Percentiles rank a stretch among this genome's conserved stretches.
Conservation (phyloP, 2,329 filamentous ascomycete genomes). For the Tolypocladium capitatum region DNA sequence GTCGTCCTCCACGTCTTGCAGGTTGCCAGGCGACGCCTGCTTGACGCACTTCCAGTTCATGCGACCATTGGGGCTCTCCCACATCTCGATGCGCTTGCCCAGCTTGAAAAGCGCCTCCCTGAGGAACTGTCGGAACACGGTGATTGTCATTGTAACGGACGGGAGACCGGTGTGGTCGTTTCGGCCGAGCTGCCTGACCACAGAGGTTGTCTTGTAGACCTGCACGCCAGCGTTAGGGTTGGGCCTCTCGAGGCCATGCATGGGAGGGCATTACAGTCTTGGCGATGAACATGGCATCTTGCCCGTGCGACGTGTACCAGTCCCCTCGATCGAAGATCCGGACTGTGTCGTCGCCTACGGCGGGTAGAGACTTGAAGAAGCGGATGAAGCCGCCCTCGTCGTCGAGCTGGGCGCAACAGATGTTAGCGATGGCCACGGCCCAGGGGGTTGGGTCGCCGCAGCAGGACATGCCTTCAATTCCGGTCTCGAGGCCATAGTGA, state of each 20-base stretch:
- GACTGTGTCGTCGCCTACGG: conserved; percentile 59
- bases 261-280: conserved; percentile 41
- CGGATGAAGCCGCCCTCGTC: conserved; percentile 95
- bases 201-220: conserved; percentile 97
- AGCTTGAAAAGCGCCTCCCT: conserved; percentile 86
- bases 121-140: conserved; percentile 90
- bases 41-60: conserved; percentile 90
- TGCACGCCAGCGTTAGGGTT: conserved; percentile 16
- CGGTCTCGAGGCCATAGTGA: conserved; percentile 55
- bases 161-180: conserved; percentile 73
- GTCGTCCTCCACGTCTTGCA: conserved; percentile 95
- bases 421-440: not conserved
- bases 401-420: conserved; percentile 51
- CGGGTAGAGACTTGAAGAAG: conserved; percentile 79
- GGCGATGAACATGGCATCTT: conserved; percentile 74
- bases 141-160: conserved; percentile 90
- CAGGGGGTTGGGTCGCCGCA: not conserved
- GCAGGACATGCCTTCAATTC: conserved; percentile 47
- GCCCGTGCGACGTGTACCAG: conserved; percentile 88
- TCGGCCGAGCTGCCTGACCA: conserved; percentile 77
- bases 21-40: conserved; percentile 86
- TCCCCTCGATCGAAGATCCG: conserved; percentile 90
- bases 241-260: not conserved
- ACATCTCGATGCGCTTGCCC: conserved; percentile 85
- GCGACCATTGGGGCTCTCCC: conserved; percentile 59